Conservation (phyloP, 768 basidiomycete species). For the Termitomyces sp. region DNA sequence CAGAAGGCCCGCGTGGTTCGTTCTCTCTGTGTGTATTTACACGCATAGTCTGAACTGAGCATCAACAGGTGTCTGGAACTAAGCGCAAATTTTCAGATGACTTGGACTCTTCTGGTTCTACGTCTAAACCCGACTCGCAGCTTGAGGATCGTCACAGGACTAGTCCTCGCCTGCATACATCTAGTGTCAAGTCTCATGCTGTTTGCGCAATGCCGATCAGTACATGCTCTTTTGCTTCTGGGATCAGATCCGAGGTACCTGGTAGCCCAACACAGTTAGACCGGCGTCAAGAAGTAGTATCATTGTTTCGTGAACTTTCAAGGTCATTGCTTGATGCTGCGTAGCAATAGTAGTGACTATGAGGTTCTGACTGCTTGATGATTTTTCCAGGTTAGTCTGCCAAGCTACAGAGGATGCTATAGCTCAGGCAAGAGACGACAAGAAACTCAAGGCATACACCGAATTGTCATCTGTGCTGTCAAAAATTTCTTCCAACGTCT, state of each 20-base stretch:
- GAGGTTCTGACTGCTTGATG: background rate
- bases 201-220: background rate
- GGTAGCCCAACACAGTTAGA: background rate
- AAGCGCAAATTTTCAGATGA: conserved; percentile 10
- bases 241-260: conserved; percentile 3
- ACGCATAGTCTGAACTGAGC: background rate
- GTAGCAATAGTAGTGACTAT: conserved; percentile 7
- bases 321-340: conserved; percentile 28
- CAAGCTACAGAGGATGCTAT: conserved; percentile 43
- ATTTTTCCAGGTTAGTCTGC: conserved; percentile 39
- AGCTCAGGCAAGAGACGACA: conserved; percentile 42
- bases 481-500: conserved; percentile 40
- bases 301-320: conserved; percentile 41
- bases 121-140: background rate
- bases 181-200: background rate
- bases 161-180: background rate
- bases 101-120: background rate
- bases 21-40: background rate
- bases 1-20: conserved; percentile 9
- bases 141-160: background rate
- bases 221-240: background rate
- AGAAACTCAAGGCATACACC: conserved; percentile 48
- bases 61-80: conserved; percentile 11
- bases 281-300: conserved; percentile 23
- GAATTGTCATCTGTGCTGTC: conserved; percentile 48